Evolutionary conservation across 371 early-diverging fungal genomes (phyloP).

Genomic region (Lichtheimia ramosa): DNA sequence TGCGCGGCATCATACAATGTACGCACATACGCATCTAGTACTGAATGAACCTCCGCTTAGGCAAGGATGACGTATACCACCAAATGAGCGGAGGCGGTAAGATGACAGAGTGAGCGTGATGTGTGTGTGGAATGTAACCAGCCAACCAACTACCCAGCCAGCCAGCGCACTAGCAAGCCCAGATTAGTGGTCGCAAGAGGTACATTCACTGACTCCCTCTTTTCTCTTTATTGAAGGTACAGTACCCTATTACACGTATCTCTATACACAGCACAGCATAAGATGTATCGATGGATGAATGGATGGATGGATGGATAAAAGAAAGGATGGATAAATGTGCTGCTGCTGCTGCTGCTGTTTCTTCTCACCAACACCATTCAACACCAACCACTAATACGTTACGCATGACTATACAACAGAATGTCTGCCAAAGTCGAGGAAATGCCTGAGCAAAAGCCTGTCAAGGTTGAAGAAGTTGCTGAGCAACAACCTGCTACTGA

Average conservation of each 20-base stretch:
- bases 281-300: conserved; percentile 5
- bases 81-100: neutral
- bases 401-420: conserved; percentile 2
- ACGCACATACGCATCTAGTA: neutral
- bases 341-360: too few relatives aligned
- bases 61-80: neutral
- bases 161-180: too few relatives aligned
- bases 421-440: conserved; percentile 35
- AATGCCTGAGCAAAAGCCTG: conserved; percentile 28
- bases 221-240: too few relatives aligned
- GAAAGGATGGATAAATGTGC: too few relatives aligned
- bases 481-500: conserved; percentile 13
- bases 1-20: neutral
- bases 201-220: too few relatives aligned
- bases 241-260: too few relatives aligned
- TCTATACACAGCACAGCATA: too few relatives aligned
- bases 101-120: neutral
- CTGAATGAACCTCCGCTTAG: neutral
- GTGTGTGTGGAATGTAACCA: too few relatives aligned
- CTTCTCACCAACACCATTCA: too few relatives aligned
- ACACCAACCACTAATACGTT: too few relatives aligned
- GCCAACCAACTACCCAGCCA: too few relatives aligned
- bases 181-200: too few relatives aligned
- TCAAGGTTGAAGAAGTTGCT: conserved; percentile 21
- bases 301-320: conserved; percentile 14